These are phyloP conservation scores for Candida odintsovae DNA, from an alignment of 805 yeast genomes.

Conservation along the genomic window DNA sequence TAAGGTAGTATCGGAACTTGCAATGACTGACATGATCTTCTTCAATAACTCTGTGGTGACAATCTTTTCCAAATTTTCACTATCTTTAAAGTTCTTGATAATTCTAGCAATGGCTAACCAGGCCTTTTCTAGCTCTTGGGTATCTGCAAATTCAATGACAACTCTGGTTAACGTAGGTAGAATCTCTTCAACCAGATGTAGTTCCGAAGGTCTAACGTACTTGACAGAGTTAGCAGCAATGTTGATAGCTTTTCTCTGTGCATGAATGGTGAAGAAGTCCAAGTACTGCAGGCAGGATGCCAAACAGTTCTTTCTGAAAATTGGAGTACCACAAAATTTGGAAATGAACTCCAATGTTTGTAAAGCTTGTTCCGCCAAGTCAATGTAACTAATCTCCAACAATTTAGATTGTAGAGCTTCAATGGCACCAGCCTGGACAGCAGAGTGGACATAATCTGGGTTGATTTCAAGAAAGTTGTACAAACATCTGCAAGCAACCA, in stretches of 20 bases:
- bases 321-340: slow-evolving; percentile 39
- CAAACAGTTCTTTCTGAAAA: slow-evolving; percentile 57
- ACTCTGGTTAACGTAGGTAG: slow-evolving; percentile 52
- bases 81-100: slow-evolving; percentile 40
- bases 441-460: slow-evolving; percentile 54
- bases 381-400: slow-evolving; percentile 75
- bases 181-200: slow-evolving; percentile 45
- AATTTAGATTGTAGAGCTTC: slow-evolving; percentile 61
- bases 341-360: slow-evolving; percentile 69
- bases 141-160: slow-evolving; percentile 52
- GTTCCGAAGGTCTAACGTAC: slow-evolving; percentile 37
- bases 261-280: slow-evolving; percentile 85
- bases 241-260: slow-evolving; percentile 74
- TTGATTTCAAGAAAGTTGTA: slow-evolving; percentile 76
- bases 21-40: slow-evolving; percentile 25
- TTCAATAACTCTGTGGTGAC: slow-evolving; percentile 30
- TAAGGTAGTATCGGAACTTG: slow-evolving; percentile 25
- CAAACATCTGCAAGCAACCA: slow-evolving; percentile 78
- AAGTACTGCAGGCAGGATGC: slow-evolving; percentile 62
- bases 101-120: slow-evolving; percentile 61
- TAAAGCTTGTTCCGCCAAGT: slow-evolving; percentile 85
- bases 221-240: slow-evolving; percentile 69
- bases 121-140: slow-evolving; percentile 53
- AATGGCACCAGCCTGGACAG: slow-evolving; percentile 61
- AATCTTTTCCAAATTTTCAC: slow-evolving; percentile 42